phyloP scores from a whole-genome alignment of 176 grass and related monocot species.

The barley (Hordeum vulgare) region MorexV3_pseudomolecules_assembly NC_058524.1:495985896-495986395 shows the following conservation, averaged over 20 bases:
- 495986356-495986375: background rate
- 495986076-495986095: no score
- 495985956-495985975: no score
- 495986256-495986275: background rate
- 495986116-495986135: background rate
- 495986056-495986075: no score
- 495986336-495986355: background rate
- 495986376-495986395: slow-evolving; percentile 5
- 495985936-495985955: no score
- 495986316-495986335: background rate
- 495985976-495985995: no score
- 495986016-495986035: no score
- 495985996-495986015: no score
- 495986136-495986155: background rate
- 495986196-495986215: background rate
- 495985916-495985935: no score
- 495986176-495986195: background rate
- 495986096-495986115: no score
- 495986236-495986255: background rate
- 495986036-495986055: no score
- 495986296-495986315: background rate
- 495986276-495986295: background rate
- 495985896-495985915: no score
- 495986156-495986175: background rate
- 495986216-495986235: background rate